Base-by-base conservation (phyloP, 192 early-diverging fungal genomes). In the Powellomyces hirtus region DNA sequence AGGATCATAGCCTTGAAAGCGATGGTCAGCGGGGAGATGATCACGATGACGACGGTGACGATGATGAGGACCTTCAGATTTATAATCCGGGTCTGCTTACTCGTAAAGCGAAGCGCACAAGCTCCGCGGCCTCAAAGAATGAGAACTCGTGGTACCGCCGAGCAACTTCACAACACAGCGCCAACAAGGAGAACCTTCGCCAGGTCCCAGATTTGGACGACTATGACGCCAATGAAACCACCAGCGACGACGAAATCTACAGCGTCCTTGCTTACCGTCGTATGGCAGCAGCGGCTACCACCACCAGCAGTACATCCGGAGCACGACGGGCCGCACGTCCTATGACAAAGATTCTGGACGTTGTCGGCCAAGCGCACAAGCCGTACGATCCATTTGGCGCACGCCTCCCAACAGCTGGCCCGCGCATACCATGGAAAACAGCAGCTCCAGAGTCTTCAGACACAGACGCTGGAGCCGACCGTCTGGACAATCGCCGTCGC, bases 191-290 rank as follows among this genome's bases (percentile, higher is more conserved):
- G 14, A 67, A 33, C 34, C 38, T 34, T 10, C 24, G 46, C 49
- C 24, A 22, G 11, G 26, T 50, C 18, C 40, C 40, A 16, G 33
- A 64, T 50, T 5, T 49, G n/a, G 46, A 49, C 26, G 29, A 30
- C 26, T 22, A 34, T 31, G 24, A 67, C 29, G 27, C 4, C 5
- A 38, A 57, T 37, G 29, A 31, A 24, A 38, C 33, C 20, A 73
- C 62, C n/a, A 64, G 52, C 45, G 63, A 65, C 64, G 64, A 73
- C 37, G 57, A 65, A 16, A 65, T 59, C 26, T 59, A 73, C 71
- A 38, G 57, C 34, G 38, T 59, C 27, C 46, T 59, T 26, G 45
- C 61, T 10, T 37, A 73, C 71, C 18, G 57, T 0, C 62, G 57
- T 0, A 65, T 66, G 52, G 69, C 69, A 16, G 61, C 69, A 20